Conservation (phyloP, 192 early-diverging fungal genomes). For the Umbelopsis sp. region DNA sequence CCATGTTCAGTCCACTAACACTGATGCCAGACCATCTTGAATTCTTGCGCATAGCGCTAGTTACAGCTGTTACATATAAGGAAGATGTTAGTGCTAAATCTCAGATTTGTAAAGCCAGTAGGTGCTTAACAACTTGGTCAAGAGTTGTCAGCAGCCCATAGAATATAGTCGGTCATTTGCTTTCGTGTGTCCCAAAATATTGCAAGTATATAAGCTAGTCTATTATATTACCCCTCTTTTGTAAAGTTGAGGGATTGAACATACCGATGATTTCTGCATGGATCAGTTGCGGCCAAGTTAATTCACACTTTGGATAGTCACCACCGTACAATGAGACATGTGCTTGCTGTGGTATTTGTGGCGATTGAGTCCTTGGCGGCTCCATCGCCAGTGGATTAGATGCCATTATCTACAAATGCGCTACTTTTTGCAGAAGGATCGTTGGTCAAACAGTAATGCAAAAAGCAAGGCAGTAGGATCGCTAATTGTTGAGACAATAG, state of each 20-base stretch:
- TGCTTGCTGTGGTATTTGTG: neutral
- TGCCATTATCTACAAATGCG: constrained; percentile 10
- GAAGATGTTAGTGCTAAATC: neutral
- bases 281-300: constrained; percentile 71
- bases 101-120: no score
- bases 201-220: no score
- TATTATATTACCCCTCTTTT: neutral
- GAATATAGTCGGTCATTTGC: no score
- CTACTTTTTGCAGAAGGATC: neutral
- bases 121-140: neutral
- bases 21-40: constrained; percentile 74
- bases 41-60: constrained; percentile 80
- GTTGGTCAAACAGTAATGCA: neutral
- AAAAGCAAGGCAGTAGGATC: no score
- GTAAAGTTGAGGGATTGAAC: neutral
- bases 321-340: neutral
- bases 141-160: no score
- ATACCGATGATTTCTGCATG: constrained; percentile 71
- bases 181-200: no score
- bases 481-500: neutral
- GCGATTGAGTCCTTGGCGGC: neutral
- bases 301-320: constrained; percentile 47
- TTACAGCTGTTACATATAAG: constrained; percentile 47
- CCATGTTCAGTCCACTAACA: constrained; percentile 59
- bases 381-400: neutral